These are phyloP conservation scores for Pyrenula massariospora DNA, from an alignment of 495 filamentous ascomycete genomes.

Conservation along the genomic window DNA sequence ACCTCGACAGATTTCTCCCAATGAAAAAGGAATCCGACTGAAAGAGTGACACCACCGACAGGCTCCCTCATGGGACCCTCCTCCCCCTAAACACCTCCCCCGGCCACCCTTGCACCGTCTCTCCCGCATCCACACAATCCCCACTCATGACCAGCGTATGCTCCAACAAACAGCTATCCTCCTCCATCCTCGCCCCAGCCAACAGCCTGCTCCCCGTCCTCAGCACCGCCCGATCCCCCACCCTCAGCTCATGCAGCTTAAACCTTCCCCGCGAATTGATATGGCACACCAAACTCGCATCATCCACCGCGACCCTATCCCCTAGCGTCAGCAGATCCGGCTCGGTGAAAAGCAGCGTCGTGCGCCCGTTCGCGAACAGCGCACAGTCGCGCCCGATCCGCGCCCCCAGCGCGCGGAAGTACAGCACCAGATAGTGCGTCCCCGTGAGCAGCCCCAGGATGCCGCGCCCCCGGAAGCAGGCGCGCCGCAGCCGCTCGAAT, in stretches of 20 bases:
- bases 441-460: conserved; percentile 30
- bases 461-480: conserved; percentile 27
- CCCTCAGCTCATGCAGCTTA: conserved; percentile 24
- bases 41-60: neutral
- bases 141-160: conserved; percentile 34
- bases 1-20: neutral
- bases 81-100: conserved; percentile 21
- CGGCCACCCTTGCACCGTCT: conserved; percentile 35
- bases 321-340: conserved; percentile 33
- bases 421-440: conserved; percentile 23
- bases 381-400: conserved; percentile 31
- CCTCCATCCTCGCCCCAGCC: conserved; percentile 28
- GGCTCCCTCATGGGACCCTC: neutral
- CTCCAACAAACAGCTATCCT: conserved; percentile 30
- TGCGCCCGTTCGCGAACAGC: conserved; percentile 28
- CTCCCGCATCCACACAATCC: conserved; percentile 27
- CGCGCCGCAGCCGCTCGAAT: conserved; percentile 27
- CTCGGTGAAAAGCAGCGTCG: conserved; percentile 34
- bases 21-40: neutral
- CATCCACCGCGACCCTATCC: conserved; percentile 31
- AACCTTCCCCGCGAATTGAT: conserved; percentile 34
- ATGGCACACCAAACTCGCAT: conserved; percentile 33
- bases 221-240: conserved; percentile 31
- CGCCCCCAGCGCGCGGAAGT: conserved; percentile 31
- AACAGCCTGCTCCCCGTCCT: conserved; percentile 28